Conservation (phyloP, 495 filamentous ascomycete genomes). For the Bacidia gigantensis region DNA sequence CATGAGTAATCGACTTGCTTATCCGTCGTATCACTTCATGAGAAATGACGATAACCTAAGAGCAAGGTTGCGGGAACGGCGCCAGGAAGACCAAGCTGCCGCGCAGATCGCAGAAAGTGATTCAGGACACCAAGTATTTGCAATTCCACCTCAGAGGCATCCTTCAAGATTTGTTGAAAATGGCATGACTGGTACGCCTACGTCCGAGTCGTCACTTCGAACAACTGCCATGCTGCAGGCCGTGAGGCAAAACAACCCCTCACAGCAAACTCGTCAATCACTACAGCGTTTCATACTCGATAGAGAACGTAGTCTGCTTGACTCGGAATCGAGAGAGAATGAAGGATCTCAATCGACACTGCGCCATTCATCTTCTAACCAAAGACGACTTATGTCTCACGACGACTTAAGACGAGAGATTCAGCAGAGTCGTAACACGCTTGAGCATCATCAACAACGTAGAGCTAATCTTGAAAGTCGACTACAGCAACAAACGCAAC, state of each 20-base stretch:
- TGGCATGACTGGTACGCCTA: constrained; percentile 1
- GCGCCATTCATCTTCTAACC: constrained; percentile 11
- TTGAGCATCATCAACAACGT: constrained; percentile 10
- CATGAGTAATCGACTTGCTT: constrained; percentile 30
- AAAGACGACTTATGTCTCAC: constrained; percentile 11
- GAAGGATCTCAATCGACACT: neutral
- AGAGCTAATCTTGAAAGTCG: constrained; percentile 12
- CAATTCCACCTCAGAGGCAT: neutral
- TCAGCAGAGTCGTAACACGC: constrained; percentile 9
- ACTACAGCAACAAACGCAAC: constrained; percentile 9
- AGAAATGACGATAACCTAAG: constrained; percentile 29
- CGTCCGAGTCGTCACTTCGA: constrained; percentile 16
- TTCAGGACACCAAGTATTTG: constrained; percentile 4
- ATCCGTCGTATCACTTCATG: constrained; percentile 96
- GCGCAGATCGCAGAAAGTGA: constrained; percentile 3
- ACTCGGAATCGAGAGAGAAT: constrained; percentile 11
- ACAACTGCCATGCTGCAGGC: constrained; percentile 37
- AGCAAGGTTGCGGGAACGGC: constrained; percentile 11
- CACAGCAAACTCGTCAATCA: constrained; percentile 25
- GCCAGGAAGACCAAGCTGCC: constrained; percentile 6
- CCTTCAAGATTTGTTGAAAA: constrained; percentile 9
- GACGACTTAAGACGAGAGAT: constrained; percentile 11
- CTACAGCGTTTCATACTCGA: constrained; percentile 34
- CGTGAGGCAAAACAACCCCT: constrained; percentile 33
- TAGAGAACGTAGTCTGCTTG: constrained; percentile 25